Percentiles rank a stretch among this genome's conserved stretches.
phyloP scores from a whole-genome alignment of 139 green algal genomes.

The Nannochloris sp. region DNA sequence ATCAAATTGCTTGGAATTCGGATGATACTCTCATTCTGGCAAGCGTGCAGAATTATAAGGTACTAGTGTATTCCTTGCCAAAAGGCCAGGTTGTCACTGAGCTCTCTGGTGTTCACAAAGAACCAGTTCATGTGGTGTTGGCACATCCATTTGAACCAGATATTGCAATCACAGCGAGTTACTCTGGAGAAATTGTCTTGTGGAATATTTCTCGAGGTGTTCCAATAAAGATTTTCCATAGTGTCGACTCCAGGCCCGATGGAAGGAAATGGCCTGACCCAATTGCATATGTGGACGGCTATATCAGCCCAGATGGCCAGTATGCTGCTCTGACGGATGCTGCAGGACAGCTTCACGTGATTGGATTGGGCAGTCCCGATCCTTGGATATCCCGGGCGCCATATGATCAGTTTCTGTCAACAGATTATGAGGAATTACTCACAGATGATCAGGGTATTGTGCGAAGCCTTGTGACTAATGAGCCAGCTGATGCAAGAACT shows the following conservation, averaged over 20 bases:
- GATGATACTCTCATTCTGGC: slow-evolving; percentile 48
- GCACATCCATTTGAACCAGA: slow-evolving; percentile 49
- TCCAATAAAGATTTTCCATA: slow-evolving; percentile 37
- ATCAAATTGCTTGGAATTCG: slow-evolving; percentile 52
- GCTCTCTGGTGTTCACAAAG: slow-evolving; percentile 36
- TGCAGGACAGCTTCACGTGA: slow-evolving; percentile 61
- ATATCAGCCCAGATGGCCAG: slow-evolving; percentile 45
- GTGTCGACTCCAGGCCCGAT: slow-evolving; percentile 36
- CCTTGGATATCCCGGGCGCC: slow-evolving; percentile 24
- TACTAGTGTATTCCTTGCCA: slow-evolving; percentile 42
- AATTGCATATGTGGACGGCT: slow-evolving; percentile 58
- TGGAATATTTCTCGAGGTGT: slow-evolving; percentile 46
- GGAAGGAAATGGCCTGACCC: slow-evolving; percentile 40
- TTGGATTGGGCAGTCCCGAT: slow-evolving; percentile 11
- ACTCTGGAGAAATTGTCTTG: slow-evolving; percentile 56
- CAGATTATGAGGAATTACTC: slow-evolving; percentile 46
- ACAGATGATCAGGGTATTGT: slow-evolving; percentile 32
- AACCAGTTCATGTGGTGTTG: slow-evolving; percentile 52
- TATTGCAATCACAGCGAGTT: slow-evolving; percentile 56
- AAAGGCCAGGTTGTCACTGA: slow-evolving; percentile 24
- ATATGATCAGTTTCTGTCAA: slow-evolving; percentile 72
- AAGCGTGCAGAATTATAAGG: slow-evolving; percentile 35
- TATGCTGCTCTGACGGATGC: slow-evolving; percentile 41
- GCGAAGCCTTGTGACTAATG: slow-evolving; percentile 29
- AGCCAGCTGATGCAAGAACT: slow-evolving; percentile 30